These are phyloP conservation scores for Boletus tomentosulus DNA, from an alignment of 768 basidiomycete species.

Conservation along the genomic window DNA sequence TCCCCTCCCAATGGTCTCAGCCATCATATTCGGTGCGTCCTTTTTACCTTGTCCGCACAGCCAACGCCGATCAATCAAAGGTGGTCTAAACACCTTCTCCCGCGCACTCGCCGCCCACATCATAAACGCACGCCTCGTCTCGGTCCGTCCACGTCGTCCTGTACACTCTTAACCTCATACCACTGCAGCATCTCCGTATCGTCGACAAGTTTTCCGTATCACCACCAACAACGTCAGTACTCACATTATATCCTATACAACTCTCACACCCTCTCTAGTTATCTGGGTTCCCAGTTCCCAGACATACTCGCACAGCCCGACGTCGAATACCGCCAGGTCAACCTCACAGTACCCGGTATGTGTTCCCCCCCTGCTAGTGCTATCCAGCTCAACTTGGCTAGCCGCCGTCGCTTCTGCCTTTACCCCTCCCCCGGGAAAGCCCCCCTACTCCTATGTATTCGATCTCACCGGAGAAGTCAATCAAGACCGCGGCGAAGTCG, in stretches of 20 bases:
- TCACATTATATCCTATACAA: conserved; percentile 8
- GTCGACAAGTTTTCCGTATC: conserved; percentile 71
- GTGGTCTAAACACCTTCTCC: conserved; percentile 78
- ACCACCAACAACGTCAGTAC: conserved; percentile 68
- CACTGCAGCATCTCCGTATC: conserved; percentile 56
- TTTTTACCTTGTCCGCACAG: not conserved
- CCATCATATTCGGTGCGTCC: conserved; percentile 69
- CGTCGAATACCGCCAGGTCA: conserved; percentile 80
- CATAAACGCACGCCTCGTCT: conserved; percentile 28
- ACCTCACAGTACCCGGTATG: conserved; percentile 70
- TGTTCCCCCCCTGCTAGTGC: conserved; percentile 4
- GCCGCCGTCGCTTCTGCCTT: conserved; percentile 67
- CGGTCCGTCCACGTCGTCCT: conserved; percentile 52
- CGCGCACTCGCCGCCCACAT: conserved; percentile 65
- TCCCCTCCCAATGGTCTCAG: conserved; percentile 37
- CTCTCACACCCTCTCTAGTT: conserved; percentile 40
- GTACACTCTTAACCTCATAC: conserved; percentile 34
- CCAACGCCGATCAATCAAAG: conserved; percentile 34
- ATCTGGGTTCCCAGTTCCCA: conserved; percentile 74
- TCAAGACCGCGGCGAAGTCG: conserved; percentile 71
- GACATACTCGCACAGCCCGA: conserved; percentile 60
- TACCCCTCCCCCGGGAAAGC: conserved; percentile 63
- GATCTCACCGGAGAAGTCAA: conserved; percentile 81
- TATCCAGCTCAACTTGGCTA: conserved; percentile 28
- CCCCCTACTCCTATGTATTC: conserved; percentile 77